Conservation (phyloP, 495 filamentous ascomycete species). For the Lindgomyces ingoldianus region DNA sequence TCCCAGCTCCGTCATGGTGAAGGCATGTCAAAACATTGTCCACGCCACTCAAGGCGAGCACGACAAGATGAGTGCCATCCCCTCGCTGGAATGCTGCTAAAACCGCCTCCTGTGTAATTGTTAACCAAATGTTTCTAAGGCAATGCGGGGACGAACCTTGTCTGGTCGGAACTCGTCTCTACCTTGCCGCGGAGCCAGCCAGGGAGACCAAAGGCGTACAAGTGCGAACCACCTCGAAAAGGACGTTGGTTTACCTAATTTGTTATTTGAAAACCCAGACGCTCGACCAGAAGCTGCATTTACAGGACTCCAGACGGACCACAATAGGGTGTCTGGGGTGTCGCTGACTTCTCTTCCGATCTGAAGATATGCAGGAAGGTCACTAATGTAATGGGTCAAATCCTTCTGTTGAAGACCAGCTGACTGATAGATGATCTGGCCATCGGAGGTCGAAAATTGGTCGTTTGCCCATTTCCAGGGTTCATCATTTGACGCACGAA, state of each 20-base stretch:
- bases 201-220: slow-evolving; percentile 76
- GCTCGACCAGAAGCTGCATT: slow-evolving; percentile 54
- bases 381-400: slow-evolving; percentile 61
- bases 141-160: slow-evolving; percentile 42
- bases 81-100: slow-evolving; percentile 76
- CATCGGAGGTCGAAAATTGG: slow-evolving; percentile 60
- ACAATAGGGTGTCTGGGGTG: slow-evolving; percentile 68
- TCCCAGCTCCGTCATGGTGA: slow-evolving; percentile 63
- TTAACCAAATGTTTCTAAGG: background rate
- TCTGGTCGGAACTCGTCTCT: slow-evolving; percentile 62
- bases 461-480: slow-evolving; percentile 78
- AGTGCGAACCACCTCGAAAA: slow-evolving; percentile 70
- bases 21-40: slow-evolving; percentile 72
- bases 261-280: slow-evolving; percentile 57
- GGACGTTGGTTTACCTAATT: slow-evolving; percentile 64
- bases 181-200: slow-evolving; percentile 88
- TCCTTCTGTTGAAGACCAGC: slow-evolving; percentile 42
- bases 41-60: slow-evolving; percentile 78
- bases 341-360: slow-evolving; percentile 62
- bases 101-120: slow-evolving; percentile 60
- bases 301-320: slow-evolving; percentile 63
- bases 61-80: slow-evolving; percentile 76
- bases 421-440: slow-evolving; percentile 58
- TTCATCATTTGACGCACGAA: slow-evolving; percentile 55
- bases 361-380: slow-evolving; percentile 58